A percentile compares a stretch with the other conserved stretches of the same genome.
These are phyloP conservation scores for Berkeleyomyces rouxiae DNA, from an alignment of 2,329 filamentous ascomycete genomes.

Conservation along the genomic window DNA sequence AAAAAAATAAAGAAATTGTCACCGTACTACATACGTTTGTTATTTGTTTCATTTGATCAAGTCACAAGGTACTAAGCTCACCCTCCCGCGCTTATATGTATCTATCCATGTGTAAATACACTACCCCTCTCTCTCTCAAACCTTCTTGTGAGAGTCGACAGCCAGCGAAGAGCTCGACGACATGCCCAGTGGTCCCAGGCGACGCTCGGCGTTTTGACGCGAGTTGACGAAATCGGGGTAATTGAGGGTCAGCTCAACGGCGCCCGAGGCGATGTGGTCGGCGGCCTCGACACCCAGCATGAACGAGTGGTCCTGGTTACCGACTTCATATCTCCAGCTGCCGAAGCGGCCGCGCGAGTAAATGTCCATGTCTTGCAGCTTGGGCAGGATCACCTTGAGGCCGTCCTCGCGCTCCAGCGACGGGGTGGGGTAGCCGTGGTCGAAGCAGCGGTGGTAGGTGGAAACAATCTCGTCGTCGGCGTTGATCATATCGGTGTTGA, in stretches of 20 bases:
- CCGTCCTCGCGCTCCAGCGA: constrained; percentile 89
- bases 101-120: not conserved
- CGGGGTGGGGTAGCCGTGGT: constrained; percentile 95
- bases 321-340: constrained; percentile 92
- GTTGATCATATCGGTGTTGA: constrained; percentile 96
- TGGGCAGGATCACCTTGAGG: constrained; percentile 80
- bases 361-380: constrained; percentile 81
- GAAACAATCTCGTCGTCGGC: constrained; percentile 88
- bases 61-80: not conserved
- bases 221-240: constrained; percentile 92
- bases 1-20: too few relatives aligned
- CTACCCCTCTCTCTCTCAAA: not conserved
- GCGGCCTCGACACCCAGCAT: constrained; percentile 92
- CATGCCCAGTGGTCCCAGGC: constrained; percentile 23
- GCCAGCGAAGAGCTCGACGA: constrained; percentile 3
- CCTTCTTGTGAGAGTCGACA: constrained; percentile 6
- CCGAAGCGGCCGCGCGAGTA: constrained; percentile 93
- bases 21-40: too few relatives aligned
- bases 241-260: constrained; percentile 84
- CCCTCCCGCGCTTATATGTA: not conserved
- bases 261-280: constrained; percentile 77
- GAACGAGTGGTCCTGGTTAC: constrained; percentile 95
- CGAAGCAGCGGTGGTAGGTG: constrained; percentile 93
- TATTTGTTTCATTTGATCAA: too few relatives aligned
- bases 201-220: constrained; percentile 50